Base-by-base conservation (phyloP, 192 early-diverging fungal genomes). In the Backusella morwellensis region DNA sequence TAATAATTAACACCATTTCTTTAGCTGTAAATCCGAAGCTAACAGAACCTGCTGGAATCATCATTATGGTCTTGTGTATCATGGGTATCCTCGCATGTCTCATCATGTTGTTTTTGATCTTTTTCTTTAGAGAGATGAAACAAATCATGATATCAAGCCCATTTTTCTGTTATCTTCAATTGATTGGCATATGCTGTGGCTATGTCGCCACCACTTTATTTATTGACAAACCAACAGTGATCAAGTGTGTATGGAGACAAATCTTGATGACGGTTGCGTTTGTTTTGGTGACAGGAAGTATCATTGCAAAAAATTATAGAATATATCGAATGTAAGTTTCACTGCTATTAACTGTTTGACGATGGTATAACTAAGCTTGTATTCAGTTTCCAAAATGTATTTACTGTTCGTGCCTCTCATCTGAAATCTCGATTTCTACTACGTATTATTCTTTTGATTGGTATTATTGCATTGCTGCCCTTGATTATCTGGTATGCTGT, bases 231-330 rank as follows among this genome's bases (percentile, higher is more conserved):
- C 82, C 82, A 1, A 75, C 59, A 1, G 21, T 41, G 1, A 42
- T 68, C 21, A 63, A 68, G 12, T 87, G 86, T 41, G 77, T 85
- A 21, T 70, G 66, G 0, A 32, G 83, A 35, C 81, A 84, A 5
- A 56, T 87, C 6, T 69, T 75, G 2, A 29, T 87, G n/a, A 77
- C 81, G 15, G 35, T 84, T 15, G 86, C 80, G 2, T 85, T 85
- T 42, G 42, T 83, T 6, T 72, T 87, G 6, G 84, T 85, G 4
- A 85, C 83, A 17, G 81, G 82, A 40, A 87, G 84, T 40, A 87
- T 87, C 35, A 81, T 87, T 17, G 86, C 86, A 15, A 87, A 87
- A 63, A 87, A 87, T 72, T 87, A 85, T 77, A 85, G 83, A 42
- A 63, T 87, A 36, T 78, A 84, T 72, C 70, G 75, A 70, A 32